Base-by-base conservation (phyloP, 441 rosid genomes). In the Pelargonium australe region DNA sequence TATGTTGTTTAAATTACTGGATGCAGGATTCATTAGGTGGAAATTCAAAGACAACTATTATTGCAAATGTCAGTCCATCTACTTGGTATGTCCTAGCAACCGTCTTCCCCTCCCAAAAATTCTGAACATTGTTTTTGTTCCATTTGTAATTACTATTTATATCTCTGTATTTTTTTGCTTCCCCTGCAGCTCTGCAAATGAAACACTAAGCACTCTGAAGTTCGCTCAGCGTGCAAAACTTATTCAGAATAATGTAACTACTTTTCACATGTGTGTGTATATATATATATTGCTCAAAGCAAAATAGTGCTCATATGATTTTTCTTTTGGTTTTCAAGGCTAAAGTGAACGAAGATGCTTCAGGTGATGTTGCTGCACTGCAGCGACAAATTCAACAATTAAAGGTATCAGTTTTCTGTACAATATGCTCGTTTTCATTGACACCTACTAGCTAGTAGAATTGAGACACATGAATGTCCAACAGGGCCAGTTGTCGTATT, bases 191-290 rank as follows among this genome's bases (percentile, higher is more conserved):
- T 91, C 94, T 77, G 88, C 96, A 68, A 88, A 89, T 13, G 99
- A 95, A 83, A 95, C 99, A 31, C 81, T 95, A 19, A 92, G 91
- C 77, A 95, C 98, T 19, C 84, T 92, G 67, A 95, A 90, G 86
- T 95, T 95, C 83, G 98, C 96, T 72, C 99, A 92, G 85, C 81
- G 99, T 74, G 99, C 98, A 68, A 95, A 92, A 81, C 89, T 92
- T 74, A 95, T 95, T 67, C 93, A 90, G 75, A 95, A 95, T 72
- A 92, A 95, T 76, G 99, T 95, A 83, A 85, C 89, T 71, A 78
- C 74, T 41, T 34, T 65, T 28, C 14, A 25, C 2, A 41, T 10
- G 34, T 63, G 14, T 20, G 23, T 20, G 23, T 20, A 20, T 20
- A 20, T 8, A 44, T 51, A 1, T 43, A 40, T 72, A 20, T 66